Base-by-base conservation (phyloP, 257 asterid species). In the Solanum etuberosum region DNA sequence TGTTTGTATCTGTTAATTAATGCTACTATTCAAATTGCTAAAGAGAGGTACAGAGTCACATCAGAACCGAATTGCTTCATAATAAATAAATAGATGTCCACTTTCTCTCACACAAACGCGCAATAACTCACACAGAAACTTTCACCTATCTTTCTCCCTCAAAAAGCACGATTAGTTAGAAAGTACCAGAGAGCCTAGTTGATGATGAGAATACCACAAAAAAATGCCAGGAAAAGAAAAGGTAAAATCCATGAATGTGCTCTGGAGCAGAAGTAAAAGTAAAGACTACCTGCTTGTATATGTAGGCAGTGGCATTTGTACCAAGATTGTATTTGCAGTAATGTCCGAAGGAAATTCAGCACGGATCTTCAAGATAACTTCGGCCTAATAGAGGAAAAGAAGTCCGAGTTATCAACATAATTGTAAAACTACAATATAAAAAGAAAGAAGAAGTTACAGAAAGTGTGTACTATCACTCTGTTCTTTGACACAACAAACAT, bases 301-400 rank as follows among this genome's bases (percentile, higher is more conserved):
- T 88, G 96, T 82, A 83, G 99, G 99, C 90, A 97, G 85, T 38
- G 98, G 99, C 99, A 97, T 97, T 91, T 97, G 98, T 42, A 97
- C 93, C 84, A 89, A 89, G 87, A 97, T 89, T 72, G 99, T 96
- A 92, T 97, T 97, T 25, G 99, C 99, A 85, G 98, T 91, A 88
- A 92, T 88, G 90, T 86, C 95, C 77, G 99, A 93, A 87, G 94
- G 97, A 91, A 96, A 97, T 92, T 97, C 99, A 20, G 99, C 98
- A 51, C 98, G 98, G 87, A 97, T 92, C 92, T 97, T 97, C 90
- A 97, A 91, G 90, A 96, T 94, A 84, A 97, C 99, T 90, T 97
- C 99, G 54, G 99, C 99, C 99, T 97, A 90, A 40, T 89, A 84
- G 48, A 87, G 87, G 37, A 91, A 88, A 84, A 87, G 88, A 88